Evolutionary conservation across 2,329 filamentous ascomycete species (phyloP).

Genomic region (Diaporthe caulivora): DNA sequence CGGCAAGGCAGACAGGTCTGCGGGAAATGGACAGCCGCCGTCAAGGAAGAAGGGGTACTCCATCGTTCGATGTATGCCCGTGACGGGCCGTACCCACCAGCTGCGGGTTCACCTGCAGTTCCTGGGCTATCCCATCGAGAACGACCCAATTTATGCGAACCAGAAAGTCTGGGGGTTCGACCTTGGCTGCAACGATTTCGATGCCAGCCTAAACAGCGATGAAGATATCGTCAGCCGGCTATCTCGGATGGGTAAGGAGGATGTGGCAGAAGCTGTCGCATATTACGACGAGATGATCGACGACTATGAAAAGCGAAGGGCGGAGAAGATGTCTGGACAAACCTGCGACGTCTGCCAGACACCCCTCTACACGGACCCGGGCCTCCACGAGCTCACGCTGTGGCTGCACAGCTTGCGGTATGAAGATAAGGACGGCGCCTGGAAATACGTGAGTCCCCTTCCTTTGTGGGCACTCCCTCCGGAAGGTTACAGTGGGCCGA

Average conservation of each 20-base stretch:
- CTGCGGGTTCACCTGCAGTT: conserved; percentile 95
- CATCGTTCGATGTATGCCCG: conserved; percentile 91
- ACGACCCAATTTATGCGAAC: conserved; percentile 98
- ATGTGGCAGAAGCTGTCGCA: conserved; percentile 88
- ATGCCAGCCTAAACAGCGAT: conserved; percentile 79
- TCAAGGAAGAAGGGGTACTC: conserved; percentile 83
- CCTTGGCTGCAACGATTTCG: conserved; percentile 76
- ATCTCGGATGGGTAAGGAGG: conserved; percentile 91
- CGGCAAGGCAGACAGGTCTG: conserved; percentile 39
- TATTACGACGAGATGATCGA: conserved; percentile 96
- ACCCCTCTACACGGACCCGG: conserved; percentile 92
- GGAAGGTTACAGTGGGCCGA: conserved; percentile 77
- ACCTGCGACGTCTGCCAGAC: conserved; percentile 86
- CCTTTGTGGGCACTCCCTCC: conserved; percentile 91
- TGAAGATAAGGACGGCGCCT: conserved; percentile 83
- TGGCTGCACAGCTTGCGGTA: conserved; percentile 95
- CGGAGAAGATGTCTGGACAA: conserved; percentile 92
- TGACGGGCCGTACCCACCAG: conserved; percentile 95
- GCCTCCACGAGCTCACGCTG: conserved; percentile 88
- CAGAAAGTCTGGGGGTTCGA: conserved; percentile 88
- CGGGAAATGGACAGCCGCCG: conserved; percentile 53
- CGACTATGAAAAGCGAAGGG: conserved; percentile 88
- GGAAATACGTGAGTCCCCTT: conserved; percentile 88
- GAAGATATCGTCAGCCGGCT: conserved; percentile 90
- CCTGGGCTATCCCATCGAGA: conserved; percentile 93